These are phyloP conservation scores for Pezicula radicicola DNA, from an alignment of 2,329 filamentous ascomycete genomes.

Conservation along the genomic window DNA sequence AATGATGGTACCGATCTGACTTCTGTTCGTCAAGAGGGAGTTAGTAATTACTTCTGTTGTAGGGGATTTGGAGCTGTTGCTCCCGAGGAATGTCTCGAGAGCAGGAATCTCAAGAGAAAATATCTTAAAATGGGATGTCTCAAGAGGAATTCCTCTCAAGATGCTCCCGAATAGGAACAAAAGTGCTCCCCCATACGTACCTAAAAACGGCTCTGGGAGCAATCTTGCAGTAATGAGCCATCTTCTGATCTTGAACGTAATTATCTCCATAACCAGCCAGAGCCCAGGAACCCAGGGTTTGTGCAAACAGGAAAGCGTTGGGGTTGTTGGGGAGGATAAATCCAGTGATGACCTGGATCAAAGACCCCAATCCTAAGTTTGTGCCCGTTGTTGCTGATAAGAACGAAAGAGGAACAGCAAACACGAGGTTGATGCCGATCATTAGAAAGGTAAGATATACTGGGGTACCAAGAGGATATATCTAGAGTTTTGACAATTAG, in stretches of 20 bases:
- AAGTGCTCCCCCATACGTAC: too few relatives aligned
- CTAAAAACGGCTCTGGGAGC: constrained; percentile 38
- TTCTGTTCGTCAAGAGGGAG: too few relatives aligned
- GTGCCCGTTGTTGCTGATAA: constrained; percentile 43
- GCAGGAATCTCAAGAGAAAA: too few relatives aligned
- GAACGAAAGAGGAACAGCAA: constrained; percentile 37
- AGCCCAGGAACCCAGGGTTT: constrained; percentile 32
- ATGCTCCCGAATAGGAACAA: too few relatives aligned
- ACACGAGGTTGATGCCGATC: constrained; percentile 33
- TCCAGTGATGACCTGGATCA: constrained; percentile 41
- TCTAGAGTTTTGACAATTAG: background rate
- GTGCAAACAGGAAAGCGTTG: constrained; percentile 36
- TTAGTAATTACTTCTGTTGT: too few relatives aligned
- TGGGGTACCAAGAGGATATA: constrained; percentile 10
- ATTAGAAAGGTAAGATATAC: constrained; percentile 19
- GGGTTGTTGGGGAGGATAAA: constrained; percentile 30
- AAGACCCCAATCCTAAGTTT: constrained; percentile 37
- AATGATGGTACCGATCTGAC: constrained; percentile 34
- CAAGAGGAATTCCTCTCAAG: too few relatives aligned
- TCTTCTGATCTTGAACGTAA: constrained; percentile 32
- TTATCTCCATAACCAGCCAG: constrained; percentile 37
- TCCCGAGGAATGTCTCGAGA: too few relatives aligned
- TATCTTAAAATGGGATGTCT: too few relatives aligned
- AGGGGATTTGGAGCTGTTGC: too few relatives aligned
- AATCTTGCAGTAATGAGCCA: constrained; percentile 40